phyloP scores from a whole-genome alignment of 2,329 filamentous ascomycete genomes.

The Ceratocystis albifundus region DNA sequence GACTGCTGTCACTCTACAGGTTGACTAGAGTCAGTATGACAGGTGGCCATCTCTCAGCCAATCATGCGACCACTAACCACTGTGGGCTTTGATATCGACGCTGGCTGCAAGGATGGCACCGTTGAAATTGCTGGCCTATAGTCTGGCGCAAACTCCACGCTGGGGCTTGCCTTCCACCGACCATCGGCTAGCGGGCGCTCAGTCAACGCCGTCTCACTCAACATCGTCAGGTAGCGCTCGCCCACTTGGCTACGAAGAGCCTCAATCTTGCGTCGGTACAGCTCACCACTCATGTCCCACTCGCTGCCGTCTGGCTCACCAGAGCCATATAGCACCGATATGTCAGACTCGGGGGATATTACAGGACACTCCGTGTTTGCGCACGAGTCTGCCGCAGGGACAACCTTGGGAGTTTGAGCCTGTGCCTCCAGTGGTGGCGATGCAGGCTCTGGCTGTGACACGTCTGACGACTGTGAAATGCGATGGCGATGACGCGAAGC shows the following conservation, averaged over 20 bases:
- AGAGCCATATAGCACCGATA: constrained; percentile 25
- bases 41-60: constrained; percentile 31
- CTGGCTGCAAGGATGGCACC: constrained; percentile 9
- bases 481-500: constrained; percentile 10
- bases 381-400: constrained; percentile 16
- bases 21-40: neutral
- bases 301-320: constrained; percentile 37
- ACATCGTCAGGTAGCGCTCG: constrained; percentile 72
- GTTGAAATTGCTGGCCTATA: neutral
- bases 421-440: constrained; percentile 20
- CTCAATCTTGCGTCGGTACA: constrained; percentile 82
- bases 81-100: constrained; percentile 33
- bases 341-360: constrained; percentile 14
- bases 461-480: constrained; percentile 22
- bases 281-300: constrained; percentile 59
- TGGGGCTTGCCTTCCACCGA: constrained; percentile 40
- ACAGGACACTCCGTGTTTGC: constrained; percentile 5
- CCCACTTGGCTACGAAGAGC: constrained; percentile 74
- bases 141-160: constrained; percentile 29
- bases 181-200: neutral
- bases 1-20: too few species aligned
- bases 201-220: constrained; percentile 53
- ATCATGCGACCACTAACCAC: constrained; percentile 44
- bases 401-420: constrained; percentile 18
- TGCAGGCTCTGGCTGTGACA: constrained; percentile 21